These are phyloP conservation scores for Lactifluus hygrophoroides DNA, from an alignment of 768 basidiomycete species.

Conservation along the genomic window DNA sequence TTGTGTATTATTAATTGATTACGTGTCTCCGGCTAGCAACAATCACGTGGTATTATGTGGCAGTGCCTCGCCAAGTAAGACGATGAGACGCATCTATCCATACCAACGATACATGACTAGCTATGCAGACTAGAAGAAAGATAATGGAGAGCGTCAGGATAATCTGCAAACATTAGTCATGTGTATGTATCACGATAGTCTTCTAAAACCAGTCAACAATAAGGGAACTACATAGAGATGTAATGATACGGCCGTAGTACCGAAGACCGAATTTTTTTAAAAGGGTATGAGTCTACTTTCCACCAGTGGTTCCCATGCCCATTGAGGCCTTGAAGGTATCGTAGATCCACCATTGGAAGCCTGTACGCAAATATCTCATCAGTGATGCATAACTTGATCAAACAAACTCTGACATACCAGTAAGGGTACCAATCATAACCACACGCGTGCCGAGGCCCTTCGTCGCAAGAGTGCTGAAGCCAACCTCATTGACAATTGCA, in stretches of 20 bases:
- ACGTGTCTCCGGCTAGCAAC: too few species aligned
- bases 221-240: not conserved
- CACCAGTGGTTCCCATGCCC: conserved; percentile 84
- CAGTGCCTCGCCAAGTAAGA: too few species aligned
- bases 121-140: conserved; percentile 11
- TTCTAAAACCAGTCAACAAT: not conserved
- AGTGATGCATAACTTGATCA: not conserved
- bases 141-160: not conserved
- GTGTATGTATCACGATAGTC: conserved; percentile 7
- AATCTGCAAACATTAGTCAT: not conserved
- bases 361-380: conserved; percentile 38
- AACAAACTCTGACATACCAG: conserved; percentile 18
- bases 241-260: not conserved
- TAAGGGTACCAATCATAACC: conserved; percentile 54
- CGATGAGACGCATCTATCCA: too few species aligned
- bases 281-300: conserved; percentile 47
- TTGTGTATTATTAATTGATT: too few species aligned
- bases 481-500: conserved; percentile 63
- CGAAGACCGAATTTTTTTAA: not conserved
- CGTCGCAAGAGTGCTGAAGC: conserved; percentile 54
- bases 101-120: conserved; percentile 13
- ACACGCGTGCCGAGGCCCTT: conserved; percentile 86
- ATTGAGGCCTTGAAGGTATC: conserved; percentile 77
- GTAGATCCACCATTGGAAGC: conserved; percentile 95
- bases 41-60: not conserved